These are phyloP conservation scores for Pascua guehoae DNA, from an alignment of 1,284 basidiomycete species.

Conservation along the genomic window DNA sequence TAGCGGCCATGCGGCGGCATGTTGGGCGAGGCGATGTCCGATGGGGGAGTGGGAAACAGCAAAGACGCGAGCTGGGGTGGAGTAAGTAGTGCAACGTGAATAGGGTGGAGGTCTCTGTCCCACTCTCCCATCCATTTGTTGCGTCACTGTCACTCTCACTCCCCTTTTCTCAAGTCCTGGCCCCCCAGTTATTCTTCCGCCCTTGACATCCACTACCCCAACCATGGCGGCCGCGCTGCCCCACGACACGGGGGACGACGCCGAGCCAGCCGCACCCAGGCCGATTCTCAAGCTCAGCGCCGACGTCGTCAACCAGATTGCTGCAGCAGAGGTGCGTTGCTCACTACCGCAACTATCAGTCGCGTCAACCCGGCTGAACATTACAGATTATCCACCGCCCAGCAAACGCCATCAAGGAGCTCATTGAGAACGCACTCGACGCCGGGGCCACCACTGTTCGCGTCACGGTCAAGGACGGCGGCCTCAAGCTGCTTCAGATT, in stretches of 20 bases:
- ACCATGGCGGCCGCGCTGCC: too few relatives aligned
- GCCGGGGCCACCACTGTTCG: conserved; percentile 84
- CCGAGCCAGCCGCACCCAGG: conserved; percentile 2
- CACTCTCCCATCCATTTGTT: too few relatives aligned
- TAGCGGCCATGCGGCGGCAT: conserved; percentile 5
- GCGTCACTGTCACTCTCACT: too few relatives aligned
- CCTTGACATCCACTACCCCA: too few relatives aligned
- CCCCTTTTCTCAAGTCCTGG: too few relatives aligned
- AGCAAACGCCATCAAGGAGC: conserved; percentile 91
- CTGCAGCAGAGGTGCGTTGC: conserved; percentile 57
- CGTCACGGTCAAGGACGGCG: conserved; percentile 89
- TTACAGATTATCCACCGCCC: conserved; percentile 91
- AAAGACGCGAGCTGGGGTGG: conserved; percentile 1
- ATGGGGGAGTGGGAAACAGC: conserved; percentile 5
- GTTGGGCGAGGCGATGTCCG: not conserved
- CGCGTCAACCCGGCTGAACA: not conserved
- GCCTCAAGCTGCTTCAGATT: conserved; percentile 90
- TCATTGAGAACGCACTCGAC: conserved; percentile 92
- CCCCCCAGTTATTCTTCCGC: too few relatives aligned
- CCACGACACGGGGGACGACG: not conserved
- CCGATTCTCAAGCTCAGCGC: conserved; percentile 52
- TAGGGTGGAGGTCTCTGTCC: too few relatives aligned
- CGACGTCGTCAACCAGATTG: conserved; percentile 59
- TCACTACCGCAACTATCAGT: not conserved
- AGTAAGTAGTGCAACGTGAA: not conserved